Conservation (phyloP, 345 rosid species). For the Euclidium syriacum region DNA sequence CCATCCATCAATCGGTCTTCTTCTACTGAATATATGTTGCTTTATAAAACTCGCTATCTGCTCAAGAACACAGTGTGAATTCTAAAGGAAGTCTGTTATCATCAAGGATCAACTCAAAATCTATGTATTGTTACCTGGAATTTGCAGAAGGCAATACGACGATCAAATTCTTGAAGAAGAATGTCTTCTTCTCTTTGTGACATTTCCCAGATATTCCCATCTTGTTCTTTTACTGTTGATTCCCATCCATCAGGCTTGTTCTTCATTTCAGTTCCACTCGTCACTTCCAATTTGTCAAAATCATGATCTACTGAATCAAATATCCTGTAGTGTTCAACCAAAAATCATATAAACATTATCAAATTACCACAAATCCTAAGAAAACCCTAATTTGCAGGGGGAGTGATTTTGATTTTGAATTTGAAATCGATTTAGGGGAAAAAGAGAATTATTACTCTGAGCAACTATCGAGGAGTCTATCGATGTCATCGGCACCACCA, state of each 20-base stretch:
- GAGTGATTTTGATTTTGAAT: too few species aligned
- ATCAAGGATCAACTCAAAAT: neutral
- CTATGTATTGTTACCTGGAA: too few species aligned
- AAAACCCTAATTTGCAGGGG: constrained; percentile 21
- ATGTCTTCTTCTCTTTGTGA: constrained; percentile 96
- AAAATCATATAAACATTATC: too few species aligned
- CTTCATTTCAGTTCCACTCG: constrained; percentile 60
- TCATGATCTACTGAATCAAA: constrained; percentile 65
- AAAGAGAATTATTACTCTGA: constrained; percentile 52
- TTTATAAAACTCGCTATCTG: constrained; percentile 98
- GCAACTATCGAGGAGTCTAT: constrained; percentile 74
- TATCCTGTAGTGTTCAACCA: constrained; percentile 39
- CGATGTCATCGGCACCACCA: constrained; percentile 64
- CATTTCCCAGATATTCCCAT: constrained; percentile 93
- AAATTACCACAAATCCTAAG: neutral
- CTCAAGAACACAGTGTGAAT: neutral
- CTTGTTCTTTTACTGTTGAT: constrained; percentile 71
- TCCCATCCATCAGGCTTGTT: constrained; percentile 99
- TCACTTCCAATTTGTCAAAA: constrained; percentile 47
- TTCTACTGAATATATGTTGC: constrained; percentile 88
- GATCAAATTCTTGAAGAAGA: constrained; percentile 91
- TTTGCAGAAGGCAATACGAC: constrained; percentile 78
- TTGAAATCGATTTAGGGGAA: too few species aligned
- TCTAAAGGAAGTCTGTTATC: neutral
- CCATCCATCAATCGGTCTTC: constrained; percentile 97